Base-by-base conservation (phyloP, 768 basidiomycete genomes). In the Rhizopogon salebrosus region DNA sequence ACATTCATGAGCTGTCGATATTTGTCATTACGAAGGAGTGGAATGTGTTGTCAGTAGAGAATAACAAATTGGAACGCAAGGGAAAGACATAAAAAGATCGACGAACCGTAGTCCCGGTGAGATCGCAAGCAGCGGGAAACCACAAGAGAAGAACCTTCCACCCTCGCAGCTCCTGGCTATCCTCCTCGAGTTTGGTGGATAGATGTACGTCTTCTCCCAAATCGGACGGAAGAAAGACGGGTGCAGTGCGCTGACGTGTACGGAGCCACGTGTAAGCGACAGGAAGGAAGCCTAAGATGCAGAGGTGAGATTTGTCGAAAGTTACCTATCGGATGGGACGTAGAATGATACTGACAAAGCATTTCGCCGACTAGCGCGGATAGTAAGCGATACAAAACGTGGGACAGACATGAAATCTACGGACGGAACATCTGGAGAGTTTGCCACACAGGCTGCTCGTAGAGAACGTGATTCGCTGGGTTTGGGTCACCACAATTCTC, bases 391-490 rank as follows among this genome's bases (percentile, higher is more conserved):
- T 42, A 34, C 39, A 50, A 49, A 45, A 55, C 37, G 20, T 51
- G 36, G 20, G 49, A 38, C 23, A 51, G 51, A 54, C 56, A 63
- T 51, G 46, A 57, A 56, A 41, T 34, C 41, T 40, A 79, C 87
- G 69, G 64, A 90, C 88, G 76, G 70, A 91, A 92, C 89, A 92
- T 93, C 69, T 91, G 89, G 37, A 92, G 78, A 13, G 84, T 91
- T 70, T 93, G 91, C 89, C 92, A 89, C 23, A 95, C 92, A 4
- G 93, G 94, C 67, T 98, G 95, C 64, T 98, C 94, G 67, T 89
- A 98, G 27, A 91, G 78, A 45, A 93, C 77, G 51, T 80, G 83
- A 34, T 74, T 73, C 3, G 62, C 56, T 2, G 84, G 79, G 68
- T 90, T 74, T 35, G 80, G 79, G 57, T 85, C 78, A 42, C 68